Evolutionary conservation across 129 eudicot species (phyloP), one percentile per base, ranked within the genome.

Genomic region (Mikania micrantha): DNA sequence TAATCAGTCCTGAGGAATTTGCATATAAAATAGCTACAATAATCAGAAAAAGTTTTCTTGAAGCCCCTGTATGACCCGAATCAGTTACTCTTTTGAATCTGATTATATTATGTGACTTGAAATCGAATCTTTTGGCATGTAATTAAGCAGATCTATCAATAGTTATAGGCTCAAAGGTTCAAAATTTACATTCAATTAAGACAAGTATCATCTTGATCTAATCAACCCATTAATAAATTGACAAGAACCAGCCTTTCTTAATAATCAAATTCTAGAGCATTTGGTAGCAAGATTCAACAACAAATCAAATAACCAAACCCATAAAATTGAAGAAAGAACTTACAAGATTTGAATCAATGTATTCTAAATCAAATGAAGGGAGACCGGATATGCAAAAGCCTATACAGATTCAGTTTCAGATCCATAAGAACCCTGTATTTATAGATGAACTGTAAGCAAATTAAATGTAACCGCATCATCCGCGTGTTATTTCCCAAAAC

Each of bases 381-480:
- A 78, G 78, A 72, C 78, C 28, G 67, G 69, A 79, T 57, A 80
- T 73, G 85, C 84, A 78, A 70, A 60, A 52, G 72, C 79, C 84
- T 24, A 79, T 35, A 66, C 68, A 71, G 67, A 62, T 38, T 54
- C 74, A 42, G 19, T 35, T 70, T 60, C 63, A 74, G 59, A 64
- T 50, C 7, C 36, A 24, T 15, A 16, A 57, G 47, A 58, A n/a
- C n/a, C 28, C 38, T 22, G 71, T 24, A 70, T 65, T 12, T 63
- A 78, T 74, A 66, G 0, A 61, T 57, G 39, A 4, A 44, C 27
- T 7, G 63, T 61, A 49, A 73, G 59, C 60, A 49, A 34, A 64
- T 63, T 75, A 67, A 75, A 71, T 22, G 50, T 36, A 41, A 44
- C 67, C 65, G 67, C 76, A 73, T 67, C 76, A 44, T 76, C 78